Conservation (phyloP, 768 basidiomycete genomes). For the Kwoniella pini region DNA sequence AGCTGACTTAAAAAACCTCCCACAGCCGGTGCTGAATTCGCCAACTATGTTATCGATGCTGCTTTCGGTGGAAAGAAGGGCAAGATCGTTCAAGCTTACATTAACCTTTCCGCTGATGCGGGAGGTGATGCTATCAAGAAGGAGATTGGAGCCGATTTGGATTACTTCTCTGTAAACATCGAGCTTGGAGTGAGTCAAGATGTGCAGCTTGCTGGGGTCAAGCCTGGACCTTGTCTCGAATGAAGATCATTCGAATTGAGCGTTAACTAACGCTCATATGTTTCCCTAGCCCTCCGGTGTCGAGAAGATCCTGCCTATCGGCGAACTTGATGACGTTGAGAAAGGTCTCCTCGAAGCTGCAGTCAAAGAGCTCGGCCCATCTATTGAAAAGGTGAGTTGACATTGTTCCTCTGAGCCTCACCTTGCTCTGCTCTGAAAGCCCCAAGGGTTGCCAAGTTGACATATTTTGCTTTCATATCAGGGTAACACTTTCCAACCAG, state of each 20-base stretch:
- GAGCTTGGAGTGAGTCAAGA: slow-evolving; percentile 82
- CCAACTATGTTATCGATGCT: slow-evolving; percentile 62
- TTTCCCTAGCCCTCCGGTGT: slow-evolving; percentile 74
- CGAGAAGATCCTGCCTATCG: slow-evolving; percentile 85
- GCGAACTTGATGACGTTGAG: slow-evolving; percentile 76
- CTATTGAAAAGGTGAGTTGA: slow-evolving; percentile 49
- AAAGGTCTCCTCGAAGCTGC: slow-evolving; percentile 73
- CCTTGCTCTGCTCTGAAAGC: neutral
- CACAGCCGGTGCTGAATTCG: slow-evolving; percentile 68
- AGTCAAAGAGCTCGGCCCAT: slow-evolving; percentile 52
- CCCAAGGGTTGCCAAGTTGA: slow-evolving; percentile 1
- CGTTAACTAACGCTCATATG: no score
- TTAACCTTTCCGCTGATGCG: slow-evolving; percentile 82
- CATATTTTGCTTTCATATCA: neutral
- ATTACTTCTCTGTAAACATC: slow-evolving; percentile 92
- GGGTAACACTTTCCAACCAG: slow-evolving; percentile 44
- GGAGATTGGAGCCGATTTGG: slow-evolving; percentile 84
- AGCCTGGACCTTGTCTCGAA: no score
- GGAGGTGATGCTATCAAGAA: slow-evolving; percentile 69
- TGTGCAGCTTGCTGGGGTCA: no score
- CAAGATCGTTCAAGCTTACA: slow-evolving; percentile 70
- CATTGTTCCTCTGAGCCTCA: neutral
- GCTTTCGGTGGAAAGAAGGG: slow-evolving; percentile 69
- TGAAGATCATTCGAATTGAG: no score
- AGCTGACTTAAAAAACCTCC: neutral